phyloP scores from a whole-genome alignment of 73 alveolate species.

The Paramecium octaurelia region DNA sequence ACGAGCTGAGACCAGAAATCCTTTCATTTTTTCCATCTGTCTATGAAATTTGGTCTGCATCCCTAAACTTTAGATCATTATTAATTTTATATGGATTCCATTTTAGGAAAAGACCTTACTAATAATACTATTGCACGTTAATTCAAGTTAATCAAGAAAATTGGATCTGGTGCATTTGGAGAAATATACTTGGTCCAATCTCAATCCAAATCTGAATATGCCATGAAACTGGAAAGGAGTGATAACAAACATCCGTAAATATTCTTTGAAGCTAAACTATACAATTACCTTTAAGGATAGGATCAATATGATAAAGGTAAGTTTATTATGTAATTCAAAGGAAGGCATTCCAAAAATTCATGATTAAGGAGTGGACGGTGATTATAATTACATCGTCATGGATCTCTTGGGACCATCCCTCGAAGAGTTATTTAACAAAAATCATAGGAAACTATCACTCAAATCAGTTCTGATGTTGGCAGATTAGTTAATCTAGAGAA shows the following conservation, averaged over 20 bases:
- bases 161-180: constrained; percentile 90
- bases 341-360: constrained; percentile 61
- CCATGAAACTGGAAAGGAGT: constrained; percentile 74
- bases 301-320: constrained; percentile 37
- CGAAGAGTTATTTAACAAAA: constrained; percentile 79
- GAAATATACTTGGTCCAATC: constrained; percentile 74
- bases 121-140: constrained; percentile 64
- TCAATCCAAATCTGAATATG: constrained; percentile 60
- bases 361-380: constrained; percentile 71
- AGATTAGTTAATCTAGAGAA: constrained; percentile 51
- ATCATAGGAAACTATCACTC: constrained; percentile 51
- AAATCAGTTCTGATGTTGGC: constrained; percentile 57
- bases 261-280: constrained; percentile 60
- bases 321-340: neutral
- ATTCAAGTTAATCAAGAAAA: constrained; percentile 71
- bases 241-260: constrained; percentile 67
- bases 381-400: constrained; percentile 82
- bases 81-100: constrained; percentile 6
- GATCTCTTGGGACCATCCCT: constrained; percentile 90
- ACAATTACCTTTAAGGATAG: constrained; percentile 53
- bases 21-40: constrained; percentile 19
- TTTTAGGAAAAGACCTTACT: constrained; percentile 44
- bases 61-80: constrained; percentile 14
- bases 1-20: neutral
- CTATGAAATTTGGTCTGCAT: neutral